Evolutionary conservation across 805 yeast species (phyloP), one percentile per base, ranked within the genome.

Genomic region (Kuraishia piskuri): DNA sequence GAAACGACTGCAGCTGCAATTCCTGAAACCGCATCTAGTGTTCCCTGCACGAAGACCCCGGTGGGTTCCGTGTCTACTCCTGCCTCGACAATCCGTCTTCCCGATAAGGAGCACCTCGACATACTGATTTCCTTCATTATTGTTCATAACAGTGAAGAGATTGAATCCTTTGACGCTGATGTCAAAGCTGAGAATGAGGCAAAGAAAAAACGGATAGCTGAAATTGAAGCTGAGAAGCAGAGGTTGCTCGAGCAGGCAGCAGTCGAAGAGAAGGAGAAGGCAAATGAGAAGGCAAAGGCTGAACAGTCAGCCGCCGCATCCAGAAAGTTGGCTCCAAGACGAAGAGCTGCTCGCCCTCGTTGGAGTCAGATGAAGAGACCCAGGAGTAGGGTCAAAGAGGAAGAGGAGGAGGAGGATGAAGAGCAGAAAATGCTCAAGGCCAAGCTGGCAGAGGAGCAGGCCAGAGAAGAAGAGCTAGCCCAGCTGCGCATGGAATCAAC

Each of bases 101-200:
- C 40, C 3, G 40, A 31, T 12, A 22, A 37, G 47, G 46, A 37
- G 48, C 47, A 7, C n/a, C 37, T 21, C 17, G 82, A 80, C 53
- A 59, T 79, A 2, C 56, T 80, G 22, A 62, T 78, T 3, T 79
- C 84, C 49, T 77, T 74, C 55, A 57, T 79, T 8, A 65, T 81
- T 68, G 64, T 79, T 3, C 84, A 80, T 57, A 80, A 80, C 57
- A 73, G 72, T 50, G 64, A 64, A 4, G 84, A 79, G 52, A 66
- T 79, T 37, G 77, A 77, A 46, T 67, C 63, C 2, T 79, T 75
- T 61, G 79, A 79, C 53, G 65, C 61, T 51, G 55, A 59, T 54
- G 69, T 59, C 55, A 58, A 66, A 51, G 56, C 65, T 58, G 61
- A 60, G 53, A 59, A 57, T 55, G 55, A 58, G 49, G 54, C 53